Evolutionary conservation across 2,329 filamentous ascomycete species (phyloP).

Genomic region (Saccharata proteae): DNA sequence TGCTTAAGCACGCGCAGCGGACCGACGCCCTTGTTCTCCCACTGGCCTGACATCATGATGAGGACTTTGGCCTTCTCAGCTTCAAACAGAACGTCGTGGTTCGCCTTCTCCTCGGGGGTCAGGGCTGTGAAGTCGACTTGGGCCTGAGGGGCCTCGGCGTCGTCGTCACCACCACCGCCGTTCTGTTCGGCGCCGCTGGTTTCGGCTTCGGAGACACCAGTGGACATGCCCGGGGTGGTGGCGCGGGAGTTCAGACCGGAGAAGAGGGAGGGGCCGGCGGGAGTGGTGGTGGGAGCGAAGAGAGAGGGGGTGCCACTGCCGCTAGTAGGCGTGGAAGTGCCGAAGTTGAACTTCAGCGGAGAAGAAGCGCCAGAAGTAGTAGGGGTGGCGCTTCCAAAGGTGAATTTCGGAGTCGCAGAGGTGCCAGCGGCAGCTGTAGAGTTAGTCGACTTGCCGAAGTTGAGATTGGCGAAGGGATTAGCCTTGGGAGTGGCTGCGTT

Average conservation of each 20-base stretch:
- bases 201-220: slow-evolving; percentile 19
- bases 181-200: slow-evolving; percentile 14
- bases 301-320: slow-evolving; percentile 6
- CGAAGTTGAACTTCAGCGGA: slow-evolving; percentile 8
- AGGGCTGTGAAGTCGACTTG: slow-evolving; percentile 15
- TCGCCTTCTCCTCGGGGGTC: slow-evolving; percentile 19
- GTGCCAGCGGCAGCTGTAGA: slow-evolving; percentile 1
- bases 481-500: no score
- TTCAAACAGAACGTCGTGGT: slow-evolving; percentile 22
- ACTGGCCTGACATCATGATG: slow-evolving; percentile 18
- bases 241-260: slow-evolving; percentile 19
- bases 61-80: slow-evolving; percentile 1
- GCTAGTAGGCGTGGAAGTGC: slow-evolving; percentile 3
- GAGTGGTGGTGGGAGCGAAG: no score
- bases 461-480: no score
- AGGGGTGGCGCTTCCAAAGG: slow-evolving; percentile 6
- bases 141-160: slow-evolving; percentile 10
- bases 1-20: slow-evolving; percentile 25
- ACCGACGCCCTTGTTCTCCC: slow-evolving; percentile 20
- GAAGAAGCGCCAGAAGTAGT: slow-evolving; percentile 5
- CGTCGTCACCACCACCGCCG: slow-evolving; percentile 18
- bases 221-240: slow-evolving; percentile 16
- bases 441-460: no score
- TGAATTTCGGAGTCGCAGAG: slow-evolving; percentile 5
- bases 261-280: no score